A percentile compares a stretch with the other conserved stretches of the same genome.
Conservation (phyloP, 192 early-diverging fungal species). For the Gonapodya prolifera region DNA sequence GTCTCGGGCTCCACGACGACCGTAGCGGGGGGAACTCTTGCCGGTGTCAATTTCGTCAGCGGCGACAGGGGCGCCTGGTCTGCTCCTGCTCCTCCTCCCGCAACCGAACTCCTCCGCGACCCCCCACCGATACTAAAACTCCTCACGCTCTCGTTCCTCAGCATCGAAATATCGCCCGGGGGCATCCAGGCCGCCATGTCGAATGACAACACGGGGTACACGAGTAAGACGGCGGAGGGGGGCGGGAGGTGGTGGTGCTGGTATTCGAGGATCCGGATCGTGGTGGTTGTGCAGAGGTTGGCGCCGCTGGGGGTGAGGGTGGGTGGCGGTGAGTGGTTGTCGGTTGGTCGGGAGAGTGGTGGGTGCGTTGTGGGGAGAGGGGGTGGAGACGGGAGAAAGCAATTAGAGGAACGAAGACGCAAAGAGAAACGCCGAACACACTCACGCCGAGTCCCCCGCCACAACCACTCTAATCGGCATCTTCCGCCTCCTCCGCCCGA, state of each 20-base stretch:
- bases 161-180: constrained; percentile 35
- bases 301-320: neutral
- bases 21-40: constrained; percentile 22
- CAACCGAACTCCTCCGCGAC: constrained; percentile 24
- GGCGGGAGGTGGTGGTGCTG: constrained; percentile 25
- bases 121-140: constrained; percentile 13
- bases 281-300: neutral
- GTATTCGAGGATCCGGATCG: neutral
- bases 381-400: neutral
- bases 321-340: no score
- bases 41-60: constrained; percentile 15
- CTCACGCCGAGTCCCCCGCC: constrained; percentile 87
- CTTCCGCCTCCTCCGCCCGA: constrained; percentile 8
- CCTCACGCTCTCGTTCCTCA: constrained; percentile 42
- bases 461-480: constrained; percentile 65
- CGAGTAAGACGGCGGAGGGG: constrained; percentile 66
- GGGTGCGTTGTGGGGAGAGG: no score
- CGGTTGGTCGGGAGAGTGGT: no score
- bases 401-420: neutral
- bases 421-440: constrained; percentile 11
- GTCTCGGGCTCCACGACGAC: constrained; percentile 54
- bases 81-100: no score
- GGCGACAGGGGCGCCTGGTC: no score
- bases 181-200: constrained; percentile 92
- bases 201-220: constrained; percentile 85